Conservation (phyloP, 2,329 filamentous ascomycete genomes). For the Penicillium sp. region DNA sequence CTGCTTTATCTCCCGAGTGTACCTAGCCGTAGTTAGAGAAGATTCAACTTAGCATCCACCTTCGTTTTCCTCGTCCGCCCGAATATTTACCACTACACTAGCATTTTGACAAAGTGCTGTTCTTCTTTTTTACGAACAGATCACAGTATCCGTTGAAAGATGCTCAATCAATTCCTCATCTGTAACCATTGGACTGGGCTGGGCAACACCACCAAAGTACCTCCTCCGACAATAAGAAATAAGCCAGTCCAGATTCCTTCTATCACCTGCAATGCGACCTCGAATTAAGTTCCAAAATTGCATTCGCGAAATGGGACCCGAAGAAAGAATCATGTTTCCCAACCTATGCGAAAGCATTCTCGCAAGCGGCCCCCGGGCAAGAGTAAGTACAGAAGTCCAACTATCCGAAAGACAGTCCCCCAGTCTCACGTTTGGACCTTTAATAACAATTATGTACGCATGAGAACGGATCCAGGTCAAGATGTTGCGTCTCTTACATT, state of each 20-base stretch:
- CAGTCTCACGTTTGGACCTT: neutral
- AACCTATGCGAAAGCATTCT: neutral
- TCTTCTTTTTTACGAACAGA: neutral
- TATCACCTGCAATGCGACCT: neutral
- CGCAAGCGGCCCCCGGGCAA: neutral
- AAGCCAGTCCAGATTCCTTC: neutral
- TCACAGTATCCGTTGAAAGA: neutral
- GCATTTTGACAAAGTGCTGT: neutral
- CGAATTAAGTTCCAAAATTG: neutral
- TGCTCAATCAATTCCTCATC: neutral
- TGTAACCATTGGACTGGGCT: neutral
- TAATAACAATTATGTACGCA: neutral
- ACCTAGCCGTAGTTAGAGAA: neutral
- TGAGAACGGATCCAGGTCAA: neutral
- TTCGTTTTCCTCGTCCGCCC: no score
- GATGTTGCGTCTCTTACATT: neutral
- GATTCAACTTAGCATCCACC: neutral
- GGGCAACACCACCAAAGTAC: neutral
- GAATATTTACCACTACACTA: neutral
- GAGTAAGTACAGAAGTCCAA: neutral
- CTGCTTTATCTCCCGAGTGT: neutral
- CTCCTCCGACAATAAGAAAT: neutral
- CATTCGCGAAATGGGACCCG: neutral
- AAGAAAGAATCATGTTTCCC: neutral
- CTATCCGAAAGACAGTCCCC: neutral